Evolutionary conservation across 2,329 filamentous ascomycete genomes (phyloP).

Genomic region (Fusarium sp.): DNA sequence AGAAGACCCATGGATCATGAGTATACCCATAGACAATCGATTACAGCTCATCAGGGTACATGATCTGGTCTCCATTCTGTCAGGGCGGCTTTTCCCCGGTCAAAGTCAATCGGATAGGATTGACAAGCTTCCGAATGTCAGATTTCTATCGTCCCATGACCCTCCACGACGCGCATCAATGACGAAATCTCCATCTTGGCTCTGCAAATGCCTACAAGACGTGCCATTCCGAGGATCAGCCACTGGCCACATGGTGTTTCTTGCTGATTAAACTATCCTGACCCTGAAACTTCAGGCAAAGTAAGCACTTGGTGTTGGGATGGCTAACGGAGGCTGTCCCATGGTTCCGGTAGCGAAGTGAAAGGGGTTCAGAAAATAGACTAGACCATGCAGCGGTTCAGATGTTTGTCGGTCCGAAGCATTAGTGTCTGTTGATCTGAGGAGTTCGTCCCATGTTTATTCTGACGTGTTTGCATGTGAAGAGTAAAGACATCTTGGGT

Average conservation of each 20-base stretch:
- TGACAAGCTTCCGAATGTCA: not conserved
- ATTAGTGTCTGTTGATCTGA: not conserved
- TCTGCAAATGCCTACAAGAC: not conserved
- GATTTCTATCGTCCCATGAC: not conserved
- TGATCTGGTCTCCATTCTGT: not conserved
- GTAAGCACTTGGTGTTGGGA: rapidly evolving
- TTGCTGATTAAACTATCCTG: not conserved
- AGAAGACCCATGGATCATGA: no score
- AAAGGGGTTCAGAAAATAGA: no score
- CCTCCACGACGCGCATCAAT: not conserved
- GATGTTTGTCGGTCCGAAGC: no score
- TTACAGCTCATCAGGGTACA: not conserved
- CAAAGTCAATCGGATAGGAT: not conserved
- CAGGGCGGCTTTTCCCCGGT: not conserved
- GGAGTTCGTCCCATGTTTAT: not conserved
- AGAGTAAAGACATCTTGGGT: rapidly evolving
- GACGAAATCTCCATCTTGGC: not conserved
- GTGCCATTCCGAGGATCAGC: not conserved
- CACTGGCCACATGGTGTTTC: no score
- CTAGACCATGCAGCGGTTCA: no score
- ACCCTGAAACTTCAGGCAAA: not conserved
- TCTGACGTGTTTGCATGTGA: not conserved
- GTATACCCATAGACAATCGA: no score
- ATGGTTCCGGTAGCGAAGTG: not conserved
- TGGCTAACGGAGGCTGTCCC: not conserved